A percentile compares a stretch with the other conserved stretches of the same genome.
Conservation (phyloP, 2,329 filamentous ascomycete species). For the Phaeosphaeria sp. region DNA sequence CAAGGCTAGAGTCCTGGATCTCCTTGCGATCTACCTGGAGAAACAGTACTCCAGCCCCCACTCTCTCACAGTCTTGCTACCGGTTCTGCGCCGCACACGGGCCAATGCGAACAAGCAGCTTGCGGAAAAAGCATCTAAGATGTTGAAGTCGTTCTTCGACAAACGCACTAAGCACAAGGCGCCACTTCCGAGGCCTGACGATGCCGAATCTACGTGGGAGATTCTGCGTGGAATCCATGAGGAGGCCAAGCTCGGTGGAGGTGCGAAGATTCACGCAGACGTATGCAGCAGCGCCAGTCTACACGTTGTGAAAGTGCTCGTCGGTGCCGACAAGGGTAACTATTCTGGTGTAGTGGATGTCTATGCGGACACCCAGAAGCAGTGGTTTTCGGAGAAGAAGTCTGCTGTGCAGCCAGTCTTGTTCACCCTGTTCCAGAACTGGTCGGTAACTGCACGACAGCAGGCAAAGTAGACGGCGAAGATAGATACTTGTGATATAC, state of each 20-base stretch:
- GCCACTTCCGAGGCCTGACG: conserved; percentile 53
- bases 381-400: conserved; percentile 53
- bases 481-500: background rate
- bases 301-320: conserved; percentile 69
- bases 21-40: conserved; percentile 84
- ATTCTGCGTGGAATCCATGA: conserved; percentile 72
- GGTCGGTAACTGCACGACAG: conserved; percentile 42
- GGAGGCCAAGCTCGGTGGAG: conserved; percentile 68
- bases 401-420: conserved; percentile 51
- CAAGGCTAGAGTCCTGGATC: conserved; percentile 90
- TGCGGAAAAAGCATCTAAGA: conserved; percentile 73
- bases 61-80: conserved; percentile 73
- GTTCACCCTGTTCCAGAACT: conserved; percentile 57
- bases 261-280: conserved; percentile 73
- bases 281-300: conserved; percentile 77
- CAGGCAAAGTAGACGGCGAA: conserved; percentile 26
- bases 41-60: conserved; percentile 74
- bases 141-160: conserved; percentile 76
- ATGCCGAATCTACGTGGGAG: conserved; percentile 57
- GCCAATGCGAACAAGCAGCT: conserved; percentile 80
- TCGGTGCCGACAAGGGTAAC: conserved; percentile 54
- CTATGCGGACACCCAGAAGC: conserved; percentile 53
- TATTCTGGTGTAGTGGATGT: conserved; percentile 49
- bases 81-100: conserved; percentile 77
- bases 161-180: conserved; percentile 60